Base-by-base conservation (phyloP, 495 filamentous ascomycete genomes). In the Daldinia grandis region DNA sequence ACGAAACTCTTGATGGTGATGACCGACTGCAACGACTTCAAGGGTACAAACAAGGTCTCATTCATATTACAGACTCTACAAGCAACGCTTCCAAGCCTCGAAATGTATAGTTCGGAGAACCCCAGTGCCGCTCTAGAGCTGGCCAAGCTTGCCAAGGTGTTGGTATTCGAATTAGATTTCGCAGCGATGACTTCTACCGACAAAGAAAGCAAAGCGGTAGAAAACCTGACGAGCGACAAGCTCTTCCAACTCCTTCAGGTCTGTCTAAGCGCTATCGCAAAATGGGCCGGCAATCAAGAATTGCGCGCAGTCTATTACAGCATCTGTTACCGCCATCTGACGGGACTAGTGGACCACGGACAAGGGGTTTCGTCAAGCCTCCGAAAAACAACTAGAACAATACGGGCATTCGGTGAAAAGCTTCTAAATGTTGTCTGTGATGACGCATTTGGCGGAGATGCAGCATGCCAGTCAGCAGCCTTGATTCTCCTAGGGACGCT, bases 201-300 rank as follows among this genome's bases (percentile, higher is more conserved):
- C 62, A 81, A 78, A 33, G 74, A 83, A 28, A 71, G 82, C 79
- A 66, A 84, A 76, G 75, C 87, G 78, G 68, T 90, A 78, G 73
- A 93, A 57, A 85, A 95, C 75, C 78, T 94, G 47, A 89, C 93
- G 33, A 91, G 93, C 73, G 96, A 98, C 76, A 91, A 94, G 74
- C 86, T 98, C 9, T 93, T 92, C 71, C 91, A 97, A 71, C 86
- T 98, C 17, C 98, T 99, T 83, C 91, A 96, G 56, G 81, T 93
- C 28, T 92, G 90, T 57, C 81, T 97, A 21, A 85, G 87, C 66
- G 91, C 92, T 9, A 90, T 96, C 60, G 86, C 87, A 61, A 87
- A 90, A 61, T 89, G 92, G 60, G 84, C 87, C 8, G 86, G 87
- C n/a, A 89, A 87, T 72, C 80, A 90, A 30, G 81, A 87, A 59